These are phyloP conservation scores for Coffea humblotiana DNA, from an alignment of 305 asterid genomes.

Conservation along the genomic window DNA sequence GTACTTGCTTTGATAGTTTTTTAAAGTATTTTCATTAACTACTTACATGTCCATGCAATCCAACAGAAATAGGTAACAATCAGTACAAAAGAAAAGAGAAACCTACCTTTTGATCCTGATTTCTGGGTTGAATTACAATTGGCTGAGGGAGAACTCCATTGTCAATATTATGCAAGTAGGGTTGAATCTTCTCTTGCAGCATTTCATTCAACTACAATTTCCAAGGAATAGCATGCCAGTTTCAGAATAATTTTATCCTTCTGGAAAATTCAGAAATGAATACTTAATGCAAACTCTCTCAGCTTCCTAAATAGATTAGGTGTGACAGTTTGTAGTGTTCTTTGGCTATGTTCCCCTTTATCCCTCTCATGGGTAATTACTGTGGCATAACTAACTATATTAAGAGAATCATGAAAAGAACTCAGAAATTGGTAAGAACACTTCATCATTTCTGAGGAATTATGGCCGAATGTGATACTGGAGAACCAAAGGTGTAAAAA, in stretches of 20 bases:
- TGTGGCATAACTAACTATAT: not conserved
- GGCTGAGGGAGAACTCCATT: constrained; percentile 58
- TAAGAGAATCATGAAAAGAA: not conserved
- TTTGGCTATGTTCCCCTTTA: not conserved
- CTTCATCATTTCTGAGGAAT: too few relatives aligned
- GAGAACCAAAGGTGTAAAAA: too few relatives aligned
- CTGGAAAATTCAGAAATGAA: not conserved
- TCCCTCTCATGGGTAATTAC: not conserved
- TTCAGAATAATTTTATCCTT: not conserved
- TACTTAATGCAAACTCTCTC: not conserved
- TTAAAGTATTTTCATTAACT: not conserved
- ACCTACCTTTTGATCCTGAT: constrained; percentile 56
- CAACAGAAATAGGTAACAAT: not conserved
- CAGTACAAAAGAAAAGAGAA: constrained; percentile 1
- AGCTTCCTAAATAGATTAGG: not conserved
- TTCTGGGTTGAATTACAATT: constrained; percentile 49
- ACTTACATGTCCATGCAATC: not conserved
- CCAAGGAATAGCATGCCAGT: constrained; percentile 3
- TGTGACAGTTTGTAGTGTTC: not conserved
- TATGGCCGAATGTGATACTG: too few relatives aligned
- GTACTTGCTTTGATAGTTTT: not conserved
- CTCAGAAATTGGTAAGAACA: not conserved
- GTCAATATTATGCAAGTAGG: constrained; percentile 65
- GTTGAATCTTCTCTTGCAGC: constrained; percentile 78
- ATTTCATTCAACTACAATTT: constrained; percentile 70